Base-by-base conservation (phyloP, 2,329 filamentous ascomycete genomes). In the Epichloe amarillans region DNA sequence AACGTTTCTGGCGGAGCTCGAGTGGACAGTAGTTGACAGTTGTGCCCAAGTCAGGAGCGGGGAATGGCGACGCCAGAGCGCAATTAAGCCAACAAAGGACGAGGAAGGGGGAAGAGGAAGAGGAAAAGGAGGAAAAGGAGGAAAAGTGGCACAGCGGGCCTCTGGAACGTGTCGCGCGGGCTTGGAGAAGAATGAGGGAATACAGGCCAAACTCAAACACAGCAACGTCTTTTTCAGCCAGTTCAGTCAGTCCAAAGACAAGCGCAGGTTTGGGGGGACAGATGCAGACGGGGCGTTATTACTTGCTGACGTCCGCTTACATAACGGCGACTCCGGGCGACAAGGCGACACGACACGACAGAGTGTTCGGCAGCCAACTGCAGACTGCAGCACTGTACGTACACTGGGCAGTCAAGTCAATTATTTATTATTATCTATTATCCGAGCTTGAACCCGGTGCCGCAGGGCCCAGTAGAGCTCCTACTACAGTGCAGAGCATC, bases 271-370 rank as follows among this genome's bases (percentile, higher is more conserved):
- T 19, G 44, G n/a, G 39, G 23, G 43, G 44, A 43, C 49, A 17
- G 21, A 36, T 38, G 43, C 33, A 37, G 40, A 42, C 36, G 30
- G 48, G 35, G 35, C 26, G 26, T 30, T 30, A 10, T 30, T 30
- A 10, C 26, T 30, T 17, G 26, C 10, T 4, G 26, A 30, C 8
- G 8, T 37, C 33, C 19, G 53, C 53, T 54, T 54, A 54, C 53
- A 51, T 54, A 54, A 54, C 43, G 44, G 44, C 26, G 35, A 49
- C 42, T 43, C 49, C 48, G 40, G 33, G 23, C 23, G 23, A 23
- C 6, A 6, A 6, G 33, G 23, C 23, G 23, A 23, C 6, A 6
- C 3, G 35, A 5, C n/a, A 30, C 26, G 26, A 30, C 26, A 30
- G 26, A 11, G 26, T 4, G 26, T 4, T 30, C 26, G 26, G 26